phyloP scores from a whole-genome alignment of 352 stramenopile genomes.

The Pythium aristosporum region DNA sequence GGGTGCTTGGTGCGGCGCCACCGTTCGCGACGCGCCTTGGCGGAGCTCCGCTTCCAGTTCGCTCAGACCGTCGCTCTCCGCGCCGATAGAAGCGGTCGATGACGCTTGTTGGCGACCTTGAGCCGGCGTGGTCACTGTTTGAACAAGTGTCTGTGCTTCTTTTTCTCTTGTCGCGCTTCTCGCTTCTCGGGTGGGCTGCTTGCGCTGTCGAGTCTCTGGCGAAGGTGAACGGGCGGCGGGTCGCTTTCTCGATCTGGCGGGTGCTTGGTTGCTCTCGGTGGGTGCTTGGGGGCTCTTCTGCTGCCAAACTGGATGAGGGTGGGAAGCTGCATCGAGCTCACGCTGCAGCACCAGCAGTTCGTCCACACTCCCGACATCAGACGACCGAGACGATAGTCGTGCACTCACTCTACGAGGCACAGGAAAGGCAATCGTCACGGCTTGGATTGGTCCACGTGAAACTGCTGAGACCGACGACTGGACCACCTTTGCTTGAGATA shows the following conservation, averaged over 20 bases:
- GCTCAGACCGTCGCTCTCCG: conserved; percentile 33
- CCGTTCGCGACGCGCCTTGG: too few relatives aligned
- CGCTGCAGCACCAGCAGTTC: conserved; percentile 12
- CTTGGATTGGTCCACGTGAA: not conserved
- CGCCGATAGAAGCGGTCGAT: conserved; percentile 23
- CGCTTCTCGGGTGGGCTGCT: not conserved
- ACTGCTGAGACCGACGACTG: not conserved
- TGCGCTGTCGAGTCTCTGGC: not conserved
- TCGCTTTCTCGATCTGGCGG: conserved; percentile 2
- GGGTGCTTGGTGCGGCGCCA: not conserved
- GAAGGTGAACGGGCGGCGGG: not conserved
- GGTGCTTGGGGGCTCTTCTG: not conserved
- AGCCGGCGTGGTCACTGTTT: not conserved
- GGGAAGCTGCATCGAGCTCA: conserved; percentile 11
- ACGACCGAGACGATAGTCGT: conserved; percentile 2
- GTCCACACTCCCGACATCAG: conserved; percentile 4
- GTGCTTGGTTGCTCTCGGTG: too few relatives aligned
- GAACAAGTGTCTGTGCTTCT: too few relatives aligned
- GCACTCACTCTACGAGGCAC: not conserved
- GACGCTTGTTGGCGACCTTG: conserved; percentile 10
- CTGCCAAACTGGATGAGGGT: not conserved
- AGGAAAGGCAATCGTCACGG: not conserved
- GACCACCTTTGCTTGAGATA: not conserved
- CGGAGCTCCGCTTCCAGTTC: conserved; percentile 37
- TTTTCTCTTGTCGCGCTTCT: too few relatives aligned